A percentile compares a stretch with the other conserved stretches of the same genome.
Conservation (phyloP, 345 rosid species). For the Conringia planisiliqua region DNA sequence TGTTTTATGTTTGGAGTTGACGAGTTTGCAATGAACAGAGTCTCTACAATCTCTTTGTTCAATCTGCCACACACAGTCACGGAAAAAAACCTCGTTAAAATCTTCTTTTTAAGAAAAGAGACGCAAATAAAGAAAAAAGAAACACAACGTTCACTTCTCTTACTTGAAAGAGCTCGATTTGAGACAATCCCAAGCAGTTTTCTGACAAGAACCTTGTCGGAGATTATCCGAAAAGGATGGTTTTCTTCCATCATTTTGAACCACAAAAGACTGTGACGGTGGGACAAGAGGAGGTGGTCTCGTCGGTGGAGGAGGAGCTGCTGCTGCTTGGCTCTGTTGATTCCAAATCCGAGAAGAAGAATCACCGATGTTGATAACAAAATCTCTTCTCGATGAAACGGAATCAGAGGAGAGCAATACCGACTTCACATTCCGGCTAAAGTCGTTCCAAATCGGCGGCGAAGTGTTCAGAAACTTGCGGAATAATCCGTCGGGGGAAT, state of each 20-base stretch:
- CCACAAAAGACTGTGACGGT: conserved; percentile 44
- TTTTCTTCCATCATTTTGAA: conserved; percentile 32
- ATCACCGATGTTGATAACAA: conserved; percentile 30
- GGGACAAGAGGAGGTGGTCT: conserved; percentile 39
- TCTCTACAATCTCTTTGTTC: conserved; percentile 88
- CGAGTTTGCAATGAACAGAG: conserved; percentile 64
- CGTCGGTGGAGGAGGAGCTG: conserved; percentile 32
- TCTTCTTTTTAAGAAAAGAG: neutral
- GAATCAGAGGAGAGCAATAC: conserved; percentile 36
- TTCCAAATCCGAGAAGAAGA: conserved; percentile 23
- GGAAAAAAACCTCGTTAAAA: neutral
- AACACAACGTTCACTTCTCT: conserved; percentile 9
- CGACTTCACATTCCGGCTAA: conserved; percentile 35
- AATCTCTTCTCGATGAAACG: conserved; percentile 32
- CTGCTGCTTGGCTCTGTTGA: conserved; percentile 23
- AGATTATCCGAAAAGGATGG: conserved; percentile 9
- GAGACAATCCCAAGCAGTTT: conserved; percentile 36
- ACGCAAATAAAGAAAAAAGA: neutral
- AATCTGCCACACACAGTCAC: conserved; percentile 57
- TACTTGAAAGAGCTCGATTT: conserved; percentile 80
- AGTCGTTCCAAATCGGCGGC: conserved; percentile 29
- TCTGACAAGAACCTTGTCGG: neutral
- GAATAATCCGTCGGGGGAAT: conserved; percentile 33
- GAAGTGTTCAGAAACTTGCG: conserved; percentile 17
- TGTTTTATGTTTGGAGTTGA: conserved; percentile 48